Base-by-base conservation (phyloP, 495 filamentous ascomycete genomes). In the Hypoxylon perforatum region DNA sequence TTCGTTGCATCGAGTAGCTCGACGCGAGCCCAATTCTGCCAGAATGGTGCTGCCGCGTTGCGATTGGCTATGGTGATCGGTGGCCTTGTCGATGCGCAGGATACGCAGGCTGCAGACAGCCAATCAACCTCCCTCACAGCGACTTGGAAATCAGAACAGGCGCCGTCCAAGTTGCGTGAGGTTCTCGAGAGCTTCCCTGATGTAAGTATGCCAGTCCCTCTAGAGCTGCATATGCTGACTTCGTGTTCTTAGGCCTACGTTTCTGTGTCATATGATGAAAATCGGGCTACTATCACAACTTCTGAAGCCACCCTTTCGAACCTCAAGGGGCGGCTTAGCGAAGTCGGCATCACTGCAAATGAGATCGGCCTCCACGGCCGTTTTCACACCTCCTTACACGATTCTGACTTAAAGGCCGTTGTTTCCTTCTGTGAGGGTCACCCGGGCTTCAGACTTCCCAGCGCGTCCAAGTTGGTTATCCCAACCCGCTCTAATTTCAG, bases 201-300 rank as follows among this genome's bases (percentile, higher is more conserved):
- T 35, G 70, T 70, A 41, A 67, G 66, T 44, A 48, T 58, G 2
- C 56, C 72, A 1, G 74, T 68, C 1, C 75, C 60, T 0, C 11
- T 10, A 33, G 11, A 33, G 11, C 4, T 33, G 8, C 30, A 4
- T 9, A 44, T 7, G 7, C 7, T 44, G 21, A 44, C 38, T 1
- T 7, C 0, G 21, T 10, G 0, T 3, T 44, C 74, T 77, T 39
- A 83, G 61, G 73, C 78, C 12, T 84, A 84, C 35, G 52, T 81
- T 11, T 80, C 81, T 1, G 80, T 82, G 2, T 19, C 23, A 0
- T 80, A 74, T 25, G 81, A 82, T 45, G 71, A 80, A n/a, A 53
- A 62, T 0, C 61, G 81, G 8, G 77, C 65, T 17, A 75, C 67
- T n/a, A 33, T 81, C 28, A 77, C 76, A 1, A 74, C 67, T 0